A percentile compares a stretch with the other conserved stretches of the same genome.
These are phyloP conservation scores for Cystofilobasidium ferigula DNA, from an alignment of 768 basidiomycete species.

Conservation along the genomic window DNA sequence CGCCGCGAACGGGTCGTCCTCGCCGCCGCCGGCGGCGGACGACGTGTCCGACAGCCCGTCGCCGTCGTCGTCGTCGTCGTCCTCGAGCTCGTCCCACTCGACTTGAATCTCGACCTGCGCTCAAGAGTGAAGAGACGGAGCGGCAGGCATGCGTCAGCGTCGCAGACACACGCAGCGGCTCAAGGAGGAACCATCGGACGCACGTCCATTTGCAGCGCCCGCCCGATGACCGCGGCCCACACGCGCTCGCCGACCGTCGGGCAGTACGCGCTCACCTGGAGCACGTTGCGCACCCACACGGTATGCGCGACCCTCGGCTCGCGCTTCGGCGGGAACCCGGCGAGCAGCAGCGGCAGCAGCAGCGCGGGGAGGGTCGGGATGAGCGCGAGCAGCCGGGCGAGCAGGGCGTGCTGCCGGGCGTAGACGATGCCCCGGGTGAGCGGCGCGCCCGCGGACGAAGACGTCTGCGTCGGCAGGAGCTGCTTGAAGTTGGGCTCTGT, in stretches of 20 bases:
- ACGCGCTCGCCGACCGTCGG: conserved; percentile 72
- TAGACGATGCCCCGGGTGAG: conserved; percentile 74
- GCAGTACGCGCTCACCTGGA: conserved; percentile 74
- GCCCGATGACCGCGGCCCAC: conserved; percentile 74
- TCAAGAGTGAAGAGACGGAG: neutral
- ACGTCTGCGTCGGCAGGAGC: conserved; percentile 4
- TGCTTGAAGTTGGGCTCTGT: conserved; percentile 21
- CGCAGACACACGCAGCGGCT: neutral
- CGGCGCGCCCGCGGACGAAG: conserved; percentile 41
- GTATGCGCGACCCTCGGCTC: conserved; percentile 66
- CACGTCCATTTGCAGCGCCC: conserved; percentile 93
- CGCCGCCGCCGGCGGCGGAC: conserved; percentile 44
- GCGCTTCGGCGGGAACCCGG: conserved; percentile 85
- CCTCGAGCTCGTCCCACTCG: conserved; percentile 69
- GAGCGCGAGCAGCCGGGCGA: conserved; percentile 74
- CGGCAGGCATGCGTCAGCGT: neutral
- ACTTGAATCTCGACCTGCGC: conserved; percentile 86
- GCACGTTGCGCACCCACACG: conserved; percentile 80
- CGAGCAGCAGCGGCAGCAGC: conserved; percentile 69
- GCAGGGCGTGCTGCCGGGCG: conserved; percentile 70
- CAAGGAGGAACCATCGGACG: conserved; percentile 41
- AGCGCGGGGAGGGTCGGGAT: conserved; percentile 85
- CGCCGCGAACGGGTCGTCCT: conserved; percentile 70
- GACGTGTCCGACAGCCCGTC: conserved; percentile 21
- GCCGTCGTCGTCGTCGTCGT: conserved; percentile 33